phyloP scores from a whole-genome alignment of 2,329 filamentous ascomycete genomes.

The Cephalotrichum gorgonifer region DNA sequence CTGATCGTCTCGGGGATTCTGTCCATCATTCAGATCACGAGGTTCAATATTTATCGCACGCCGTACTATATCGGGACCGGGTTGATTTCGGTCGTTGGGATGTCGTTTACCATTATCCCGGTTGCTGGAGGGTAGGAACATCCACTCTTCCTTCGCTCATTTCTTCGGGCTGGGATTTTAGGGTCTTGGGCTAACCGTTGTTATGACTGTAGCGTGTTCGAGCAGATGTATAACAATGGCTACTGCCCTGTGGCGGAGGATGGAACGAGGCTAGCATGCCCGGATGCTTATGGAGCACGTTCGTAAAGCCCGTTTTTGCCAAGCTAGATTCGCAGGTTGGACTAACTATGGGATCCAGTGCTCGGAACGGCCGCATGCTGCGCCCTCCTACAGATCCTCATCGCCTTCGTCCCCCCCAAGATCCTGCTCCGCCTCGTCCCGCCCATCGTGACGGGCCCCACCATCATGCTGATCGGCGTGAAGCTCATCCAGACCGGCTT shows the following conservation, averaged over 20 bases:
- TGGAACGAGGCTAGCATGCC: slow-evolving; percentile 62
- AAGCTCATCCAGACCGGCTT: slow-evolving; percentile 63
- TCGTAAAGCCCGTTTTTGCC: too few species aligned
- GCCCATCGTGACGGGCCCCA: slow-evolving; percentile 64
- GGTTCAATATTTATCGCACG: slow-evolving; percentile 62
- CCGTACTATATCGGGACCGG: slow-evolving; percentile 69
- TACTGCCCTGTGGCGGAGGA: slow-evolving; percentile 49
- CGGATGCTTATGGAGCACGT: slow-evolving; percentile 58
- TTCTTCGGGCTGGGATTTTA: not conserved
- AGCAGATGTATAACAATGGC: slow-evolving; percentile 69
- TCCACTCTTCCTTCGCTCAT: not conserved
- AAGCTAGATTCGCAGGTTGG: too few species aligned
- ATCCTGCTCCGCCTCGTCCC: slow-evolving; percentile 65
- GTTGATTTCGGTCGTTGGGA: slow-evolving; percentile 68
- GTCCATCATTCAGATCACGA: slow-evolving; percentile 66
- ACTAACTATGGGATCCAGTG: slow-evolving; percentile 19
- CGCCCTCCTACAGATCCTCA: slow-evolving; percentile 57
- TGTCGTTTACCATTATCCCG: slow-evolving; percentile 68
- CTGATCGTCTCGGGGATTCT: slow-evolving; percentile 71
- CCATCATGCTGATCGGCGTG: slow-evolving; percentile 62
- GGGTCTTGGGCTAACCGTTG: not conserved
- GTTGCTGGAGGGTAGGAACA: slow-evolving; percentile 53
- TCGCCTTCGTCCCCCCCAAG: slow-evolving; percentile 64
- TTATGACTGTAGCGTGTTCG: slow-evolving; percentile 42
- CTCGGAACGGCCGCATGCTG: slow-evolving; percentile 59